Percentiles rank a stretch among this genome's conserved stretches.
Conservation (phyloP, 78 protist genomes). For the Dictyostelium purpureum region DNA sequence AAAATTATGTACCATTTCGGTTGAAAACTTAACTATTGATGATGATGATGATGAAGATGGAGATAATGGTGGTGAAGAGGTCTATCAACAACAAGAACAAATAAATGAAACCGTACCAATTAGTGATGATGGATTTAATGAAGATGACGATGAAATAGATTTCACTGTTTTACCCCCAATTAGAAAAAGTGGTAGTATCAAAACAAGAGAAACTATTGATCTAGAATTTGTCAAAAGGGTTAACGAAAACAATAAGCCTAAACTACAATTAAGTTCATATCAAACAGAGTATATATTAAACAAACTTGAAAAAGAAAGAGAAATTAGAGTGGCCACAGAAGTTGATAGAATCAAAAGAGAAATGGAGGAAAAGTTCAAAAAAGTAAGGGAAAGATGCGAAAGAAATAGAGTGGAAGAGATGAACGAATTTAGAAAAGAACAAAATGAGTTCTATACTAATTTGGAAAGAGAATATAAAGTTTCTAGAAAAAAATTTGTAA, state of each 20-base stretch:
- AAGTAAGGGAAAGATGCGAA: neutral
- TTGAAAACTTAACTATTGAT: neutral
- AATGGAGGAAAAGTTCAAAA: neutral
- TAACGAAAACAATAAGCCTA: neutral
- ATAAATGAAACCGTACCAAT: too few relatives aligned
- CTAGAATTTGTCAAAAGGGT: too few relatives aligned
- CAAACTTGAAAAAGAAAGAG: neutral
- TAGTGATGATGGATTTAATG: neutral
- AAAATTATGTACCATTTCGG: neutral
- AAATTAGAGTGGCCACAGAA: neutral
- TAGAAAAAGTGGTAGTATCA: neutral
- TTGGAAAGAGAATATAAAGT: too few relatives aligned
- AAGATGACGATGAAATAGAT: neutral
- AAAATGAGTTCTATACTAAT: neutral
- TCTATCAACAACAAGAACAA: neutral
- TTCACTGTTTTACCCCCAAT: neutral
- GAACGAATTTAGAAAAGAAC: neutral
- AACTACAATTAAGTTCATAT: neutral
- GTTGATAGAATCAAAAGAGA: neutral
- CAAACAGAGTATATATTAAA: neutral
- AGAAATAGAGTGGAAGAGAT: neutral
- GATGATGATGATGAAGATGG: neutral
- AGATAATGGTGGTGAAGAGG: neutral
- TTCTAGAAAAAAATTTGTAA: neutral
- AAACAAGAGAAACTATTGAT: neutral